Base-by-base conservation (phyloP, 768 basidiomycete species). In the Fibroporia radiculosa region DNA sequence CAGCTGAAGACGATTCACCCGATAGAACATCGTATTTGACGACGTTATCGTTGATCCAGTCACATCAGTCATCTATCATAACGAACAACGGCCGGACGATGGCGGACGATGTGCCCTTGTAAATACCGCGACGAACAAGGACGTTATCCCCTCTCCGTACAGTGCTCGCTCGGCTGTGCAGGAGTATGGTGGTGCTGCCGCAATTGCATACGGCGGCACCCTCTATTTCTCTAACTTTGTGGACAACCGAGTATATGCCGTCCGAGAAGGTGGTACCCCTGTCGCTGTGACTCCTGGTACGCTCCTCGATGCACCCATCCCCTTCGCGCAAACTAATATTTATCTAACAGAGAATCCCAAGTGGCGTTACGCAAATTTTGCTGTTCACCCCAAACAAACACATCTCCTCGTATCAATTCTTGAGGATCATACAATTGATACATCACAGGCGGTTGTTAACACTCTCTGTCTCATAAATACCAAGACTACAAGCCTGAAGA, bases 131-230 rank as follows among this genome's bases (percentile, higher is more conserved):
- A 62, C 62, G 3, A 63, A 66, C 18, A 58, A 61, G 27, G 85
- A 87, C 36, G 55, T 83, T 18, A 69, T 80, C 11, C 71, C 71
- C 2, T 55, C 63, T 24, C 69, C 66, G 0, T 84, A 74, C 70
- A 80, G 73, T 57, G 76, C 68, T 4, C 67, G 75, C 23, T 72
- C 74, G 0, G 57, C 68, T 12, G 82, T 86, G 2, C 75, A 84
- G 20, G 85, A 86, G 52, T 86, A 86, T 42, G 84, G 86, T 0
- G 86, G 86, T 11, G 76, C 70, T 2, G 64, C 79, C 1, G 78
- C 77, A 1, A 68, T 74, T 16, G 77, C 76, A 1, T 62, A 74
- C 46, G 66, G 65, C 31, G 72, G 68, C 6, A 60, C 66, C 10
- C 61, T 75, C 6, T 79, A 80, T 61, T 87, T 84, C 58, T 80